Base-by-base conservation (phyloP, 805 yeast species). In the Ogataea parapolymorpha region DNA sequence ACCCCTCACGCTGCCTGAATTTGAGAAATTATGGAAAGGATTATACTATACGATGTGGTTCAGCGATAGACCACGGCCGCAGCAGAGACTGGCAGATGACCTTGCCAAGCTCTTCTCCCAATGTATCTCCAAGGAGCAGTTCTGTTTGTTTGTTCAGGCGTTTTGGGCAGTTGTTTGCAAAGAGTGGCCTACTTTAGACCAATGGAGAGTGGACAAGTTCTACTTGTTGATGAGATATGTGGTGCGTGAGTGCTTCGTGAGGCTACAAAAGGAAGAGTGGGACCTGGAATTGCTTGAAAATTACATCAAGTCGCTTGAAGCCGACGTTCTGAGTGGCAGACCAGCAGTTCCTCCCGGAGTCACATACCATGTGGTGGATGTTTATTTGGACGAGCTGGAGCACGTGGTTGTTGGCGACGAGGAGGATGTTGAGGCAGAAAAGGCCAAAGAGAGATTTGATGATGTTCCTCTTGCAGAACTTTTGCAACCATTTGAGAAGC, bases 1-100 rank as follows among this genome's bases (percentile, higher is more conserved):
- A 22, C 67, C 74, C 27, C 62, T 80, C 28, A 55, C 70, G 5
- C 65, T 59, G 34, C 56, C 75, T 28, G 93, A 88, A 39, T 70
- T 79, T 48, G 85, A 85, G 51, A 90, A 91, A 60, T 68, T 93
- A 45, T 93, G 99, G 97, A 89, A 86, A 65, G 99, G 98, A n/a
- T 71, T 93, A 29, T 93, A 83, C 64, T 93, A 73, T 59, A 78
- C 95, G 9, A 87, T 93, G 95, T 93, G 99, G 98, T 88, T 84
- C 67, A 77, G 95, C 59, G 99, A 93, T 62, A 78, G 90, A 58
- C 95, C 96, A 20, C 73, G 84, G 54, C 93, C 95, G 17, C 99
- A 93, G 64, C 96, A 89, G 62, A 68, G 81, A 44, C 68, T 93
- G 27, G 95, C 96, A 2, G 75, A 72, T 35, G 79, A 77, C 31